A percentile compares a stretch with the other conserved stretches of the same genome.
Evolutionary conservation across 257 asterid genomes (phyloP).

Genomic region (Rhazya stricta): DNA sequence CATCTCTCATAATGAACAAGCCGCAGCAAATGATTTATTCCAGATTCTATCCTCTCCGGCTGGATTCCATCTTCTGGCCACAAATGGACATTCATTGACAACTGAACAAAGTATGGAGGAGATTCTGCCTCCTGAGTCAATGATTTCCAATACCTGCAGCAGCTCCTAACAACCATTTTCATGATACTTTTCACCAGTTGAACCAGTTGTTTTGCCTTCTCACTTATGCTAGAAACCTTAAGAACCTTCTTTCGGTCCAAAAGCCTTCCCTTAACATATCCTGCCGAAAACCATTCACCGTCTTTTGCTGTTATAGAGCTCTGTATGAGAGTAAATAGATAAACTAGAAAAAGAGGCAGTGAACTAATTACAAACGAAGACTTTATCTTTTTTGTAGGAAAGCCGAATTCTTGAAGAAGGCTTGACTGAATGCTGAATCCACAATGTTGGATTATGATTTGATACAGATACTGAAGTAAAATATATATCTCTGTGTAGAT

Average conservation of each 20-base stretch:
- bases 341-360: conserved; percentile 85
- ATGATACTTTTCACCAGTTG: conserved; percentile 39
- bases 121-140: conserved; percentile 98
- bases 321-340: conserved; percentile 86
- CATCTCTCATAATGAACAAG: conserved; percentile 73
- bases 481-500: conserved; percentile 84
- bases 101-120: conserved; percentile 94
- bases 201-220: conserved; percentile 42
- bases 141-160: conserved; percentile 90
- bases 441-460: conserved; percentile 89
- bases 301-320: conserved; percentile 98
- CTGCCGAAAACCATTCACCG: conserved; percentile 83
- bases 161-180: conserved; percentile 45
- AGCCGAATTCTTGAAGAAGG: conserved; percentile 69
- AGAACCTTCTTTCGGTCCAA: conserved; percentile 34
- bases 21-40: conserved; percentile 67
- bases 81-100: conserved; percentile 77
- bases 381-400: conserved; percentile 68
- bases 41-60: conserved; percentile 97
- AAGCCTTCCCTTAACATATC: conserved; percentile 46
- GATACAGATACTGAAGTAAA: conserved; percentile 83
- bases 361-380: conserved; percentile 84
- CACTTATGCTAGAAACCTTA: conserved; percentile 51
- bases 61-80: conserved; percentile 99
- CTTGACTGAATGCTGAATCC: conserved; percentile 71